These are phyloP conservation scores for Phytophthora podocarpi DNA, from an alignment of 352 stramenopile genomes.

Conservation along the genomic window DNA sequence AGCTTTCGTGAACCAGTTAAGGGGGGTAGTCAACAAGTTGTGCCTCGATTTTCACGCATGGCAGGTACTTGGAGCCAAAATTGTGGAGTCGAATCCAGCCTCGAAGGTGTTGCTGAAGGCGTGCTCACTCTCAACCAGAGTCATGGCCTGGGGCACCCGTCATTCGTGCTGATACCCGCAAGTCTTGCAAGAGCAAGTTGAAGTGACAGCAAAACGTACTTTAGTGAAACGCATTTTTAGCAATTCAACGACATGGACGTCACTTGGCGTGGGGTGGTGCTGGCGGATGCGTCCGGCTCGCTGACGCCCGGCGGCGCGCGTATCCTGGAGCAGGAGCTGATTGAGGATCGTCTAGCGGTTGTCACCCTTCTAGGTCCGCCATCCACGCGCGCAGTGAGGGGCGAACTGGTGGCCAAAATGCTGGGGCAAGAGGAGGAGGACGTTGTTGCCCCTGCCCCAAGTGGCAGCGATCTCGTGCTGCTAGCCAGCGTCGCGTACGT, in stretches of 20 bases:
- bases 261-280: conserved; percentile 46
- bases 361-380: conserved; percentile 49
- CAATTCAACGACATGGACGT: conserved; percentile 42
- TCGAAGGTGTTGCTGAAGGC: too few relatives aligned
- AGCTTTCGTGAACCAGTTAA: too few relatives aligned
- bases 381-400: conserved; percentile 28
- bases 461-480: conserved; percentile 36
- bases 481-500: conserved; percentile 46
- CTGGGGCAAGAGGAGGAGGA: conserved; percentile 10
- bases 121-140: too few relatives aligned
- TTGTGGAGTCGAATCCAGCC: too few relatives aligned
- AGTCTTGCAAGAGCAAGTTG: neutral
- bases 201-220: conserved; percentile 14
- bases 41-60: too few relatives aligned
- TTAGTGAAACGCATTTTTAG: neutral
- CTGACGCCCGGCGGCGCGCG: conserved; percentile 37
- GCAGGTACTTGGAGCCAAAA: too few relatives aligned
- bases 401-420: conserved; percentile 40
- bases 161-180: too few relatives aligned
- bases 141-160: too few relatives aligned
- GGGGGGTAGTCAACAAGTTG: too few relatives aligned
- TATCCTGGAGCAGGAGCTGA: conserved; percentile 50
- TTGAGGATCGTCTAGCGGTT: conserved; percentile 58
- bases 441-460: neutral
- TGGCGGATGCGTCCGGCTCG: conserved; percentile 43